Conservation (phyloP, 225 moss, liverwort and hornwort genomes). For the Pseudisothecium myosuroides region DNA sequence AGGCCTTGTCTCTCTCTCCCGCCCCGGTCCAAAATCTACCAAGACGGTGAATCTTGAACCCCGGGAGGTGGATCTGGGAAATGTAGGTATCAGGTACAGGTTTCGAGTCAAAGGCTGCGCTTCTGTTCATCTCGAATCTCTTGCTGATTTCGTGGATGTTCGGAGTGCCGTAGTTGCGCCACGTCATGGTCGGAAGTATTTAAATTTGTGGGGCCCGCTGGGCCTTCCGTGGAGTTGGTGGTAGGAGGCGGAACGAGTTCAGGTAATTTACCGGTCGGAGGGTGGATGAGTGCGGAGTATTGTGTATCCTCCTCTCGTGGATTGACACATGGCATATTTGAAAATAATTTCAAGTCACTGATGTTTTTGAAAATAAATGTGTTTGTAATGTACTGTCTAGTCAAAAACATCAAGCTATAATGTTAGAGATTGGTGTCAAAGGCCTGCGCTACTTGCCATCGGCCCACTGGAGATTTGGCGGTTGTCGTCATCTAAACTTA, state of each 20-base stretch:
- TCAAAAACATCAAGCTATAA: not conserved
- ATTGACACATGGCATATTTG: not conserved
- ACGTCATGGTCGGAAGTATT: not conserved
- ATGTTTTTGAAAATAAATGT: too few species aligned
- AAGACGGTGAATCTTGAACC: not conserved
- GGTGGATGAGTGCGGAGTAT: not conserved
- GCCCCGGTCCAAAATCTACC: not conserved
- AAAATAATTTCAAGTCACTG: not conserved
- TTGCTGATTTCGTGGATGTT: slow-evolving; percentile 3
- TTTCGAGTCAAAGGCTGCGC: not conserved
- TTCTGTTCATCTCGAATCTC: not conserved
- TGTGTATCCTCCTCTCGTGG: not conserved
- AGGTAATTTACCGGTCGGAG: not conserved
- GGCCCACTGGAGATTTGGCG: rapidly evolving
- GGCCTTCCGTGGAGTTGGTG: not conserved
- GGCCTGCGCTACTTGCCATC: rapidly evolving
- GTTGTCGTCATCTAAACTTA: too few species aligned
- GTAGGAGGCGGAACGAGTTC: not conserved
- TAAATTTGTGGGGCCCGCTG: not conserved
- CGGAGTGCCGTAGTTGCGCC: not conserved
- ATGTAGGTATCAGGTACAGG: rapidly evolving
- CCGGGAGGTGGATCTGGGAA: rapidly evolving
- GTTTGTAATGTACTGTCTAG: not conserved
- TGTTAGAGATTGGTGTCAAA: rapidly evolving
- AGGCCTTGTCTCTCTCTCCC: not conserved